Evolutionary conservation across 2,329 filamentous ascomycete species (phyloP).

Genomic region (Colletotrichum salicis): DNA sequence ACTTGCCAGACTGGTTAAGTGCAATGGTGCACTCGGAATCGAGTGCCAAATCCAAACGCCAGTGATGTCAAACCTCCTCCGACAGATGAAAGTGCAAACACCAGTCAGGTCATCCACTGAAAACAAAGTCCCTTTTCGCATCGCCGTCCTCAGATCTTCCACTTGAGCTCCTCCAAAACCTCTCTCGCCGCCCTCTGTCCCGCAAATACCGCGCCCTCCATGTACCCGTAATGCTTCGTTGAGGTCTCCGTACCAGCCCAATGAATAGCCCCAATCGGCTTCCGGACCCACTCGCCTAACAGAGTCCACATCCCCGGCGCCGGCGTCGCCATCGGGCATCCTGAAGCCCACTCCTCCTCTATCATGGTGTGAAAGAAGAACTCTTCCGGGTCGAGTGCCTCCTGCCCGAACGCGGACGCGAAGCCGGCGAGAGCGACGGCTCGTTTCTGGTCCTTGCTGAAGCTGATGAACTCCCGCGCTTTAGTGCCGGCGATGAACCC

Average conservation of each 20-base stretch:
- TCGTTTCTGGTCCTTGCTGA: constrained; percentile 28
- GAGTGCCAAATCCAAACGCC: neutral
- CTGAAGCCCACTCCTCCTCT: constrained; percentile 33
- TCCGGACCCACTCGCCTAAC: constrained; percentile 33
- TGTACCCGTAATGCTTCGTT: constrained; percentile 29
- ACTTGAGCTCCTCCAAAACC: constrained; percentile 28
- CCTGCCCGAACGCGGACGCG: constrained; percentile 29
- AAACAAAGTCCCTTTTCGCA: neutral
- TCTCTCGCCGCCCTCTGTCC: constrained; percentile 30
- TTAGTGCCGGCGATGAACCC: constrained; percentile 33
- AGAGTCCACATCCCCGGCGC: constrained; percentile 34
- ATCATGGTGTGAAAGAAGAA: constrained; percentile 35
- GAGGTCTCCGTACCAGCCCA: constrained; percentile 34
- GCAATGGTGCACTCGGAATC: neutral
- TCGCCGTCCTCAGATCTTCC: constrained; percentile 11
- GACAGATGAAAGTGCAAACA: neutral
- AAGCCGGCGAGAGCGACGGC: constrained; percentile 35
- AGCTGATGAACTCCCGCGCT: constrained; percentile 26
- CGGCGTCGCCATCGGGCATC: constrained; percentile 31
- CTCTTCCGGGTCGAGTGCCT: constrained; percentile 33
- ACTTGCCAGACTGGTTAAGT: neutral
- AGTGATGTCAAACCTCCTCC: neutral
- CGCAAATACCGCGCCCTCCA: constrained; percentile 33
- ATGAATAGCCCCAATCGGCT: constrained; percentile 27
- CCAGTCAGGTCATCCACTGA: neutral